Base-by-base conservation (phyloP, 2,329 filamentous ascomycete species). In the Colletotrichum euphorbiae region DNA sequence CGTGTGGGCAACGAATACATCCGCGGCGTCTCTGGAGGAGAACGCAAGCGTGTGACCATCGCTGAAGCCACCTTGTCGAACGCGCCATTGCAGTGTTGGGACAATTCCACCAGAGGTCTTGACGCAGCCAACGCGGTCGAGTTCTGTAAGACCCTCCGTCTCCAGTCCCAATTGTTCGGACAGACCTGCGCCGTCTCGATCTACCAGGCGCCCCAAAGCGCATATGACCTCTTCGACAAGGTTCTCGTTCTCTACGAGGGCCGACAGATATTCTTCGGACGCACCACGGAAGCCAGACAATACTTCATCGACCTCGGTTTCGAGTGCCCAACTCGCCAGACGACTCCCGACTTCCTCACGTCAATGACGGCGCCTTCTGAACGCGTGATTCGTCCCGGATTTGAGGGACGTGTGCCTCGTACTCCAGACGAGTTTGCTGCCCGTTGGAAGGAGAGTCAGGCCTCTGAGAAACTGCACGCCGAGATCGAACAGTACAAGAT, bases 281-380 rank as follows among this genome's bases (percentile, higher is more conserved):
- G 81, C 3, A 84, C 85, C 0, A 82, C 83, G 7, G 81, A 87
- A 8, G 91, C 90, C 1, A 89, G 85, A 69, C 76, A 82, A 17
- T 93, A 90, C 76, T 93, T 93, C 73, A 81, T 88, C 66, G 78
- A 84, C 36, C 81, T 93, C 67, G 91, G 91, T 0, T 93, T 91
- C 72, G 81, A 86, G 28, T 91, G 80, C 19, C 80, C 80, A 3
- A 77, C 80, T 3, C 76, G 80, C 17, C 81, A 90, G 73, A 93
- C 91, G 0, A 93, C 91, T 0, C 88, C 91, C 0, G 91, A 93
- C 75, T 93, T 93, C 79, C 79, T 94, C 58, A 93, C 91, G 3
- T 89, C 89, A 3, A 78, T 84, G 7, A 83, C 82, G 0, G 74
- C 72, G 6, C 74, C 78, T 76, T 71, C 75, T 2, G 75, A 77